phyloP scores from a whole-genome alignment of 106 monocot species.

The Xerophyta viscosa region DNA sequence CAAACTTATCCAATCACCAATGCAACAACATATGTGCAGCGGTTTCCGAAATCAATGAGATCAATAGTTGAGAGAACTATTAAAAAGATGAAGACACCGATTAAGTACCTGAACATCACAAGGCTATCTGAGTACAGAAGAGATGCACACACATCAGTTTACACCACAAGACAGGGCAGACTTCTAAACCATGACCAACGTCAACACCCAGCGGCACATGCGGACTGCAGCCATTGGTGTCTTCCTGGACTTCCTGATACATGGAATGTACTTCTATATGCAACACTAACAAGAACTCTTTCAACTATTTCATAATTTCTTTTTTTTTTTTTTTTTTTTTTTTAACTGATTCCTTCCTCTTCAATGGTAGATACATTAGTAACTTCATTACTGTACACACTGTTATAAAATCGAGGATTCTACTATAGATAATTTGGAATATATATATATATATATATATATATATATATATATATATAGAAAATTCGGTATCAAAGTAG shows the following conservation, averaged over 20 bases:
- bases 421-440: too few relatives aligned
- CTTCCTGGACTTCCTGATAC: constrained; percentile 41
- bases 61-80: constrained; percentile 26
- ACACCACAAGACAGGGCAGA: constrained; percentile 26
- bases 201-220: constrained; percentile 2
- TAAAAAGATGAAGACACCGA: constrained; percentile 19
- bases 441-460: too few relatives aligned
- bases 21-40: constrained; percentile 13
- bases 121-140: constrained; percentile 32
- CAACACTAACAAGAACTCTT: neutral
- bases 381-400: too few relatives aligned
- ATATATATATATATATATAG: too few relatives aligned
- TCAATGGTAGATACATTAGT: too few relatives aligned
- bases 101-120: constrained; percentile 43
- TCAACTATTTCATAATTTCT: neutral
- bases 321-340: too few relatives aligned
- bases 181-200: constrained; percentile 18
- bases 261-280: constrained; percentile 33
- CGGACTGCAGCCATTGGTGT: constrained; percentile 60
- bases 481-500: too few relatives aligned
- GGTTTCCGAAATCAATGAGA: constrained; percentile 25
- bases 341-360: too few relatives aligned
- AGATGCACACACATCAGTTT: constrained; percentile 37
- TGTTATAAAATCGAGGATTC: too few relatives aligned
- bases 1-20: constrained; percentile 23